Evolutionary conservation across 2,329 filamentous ascomycete genomes (phyloP).

Genomic region (Capronia americana): DNA sequence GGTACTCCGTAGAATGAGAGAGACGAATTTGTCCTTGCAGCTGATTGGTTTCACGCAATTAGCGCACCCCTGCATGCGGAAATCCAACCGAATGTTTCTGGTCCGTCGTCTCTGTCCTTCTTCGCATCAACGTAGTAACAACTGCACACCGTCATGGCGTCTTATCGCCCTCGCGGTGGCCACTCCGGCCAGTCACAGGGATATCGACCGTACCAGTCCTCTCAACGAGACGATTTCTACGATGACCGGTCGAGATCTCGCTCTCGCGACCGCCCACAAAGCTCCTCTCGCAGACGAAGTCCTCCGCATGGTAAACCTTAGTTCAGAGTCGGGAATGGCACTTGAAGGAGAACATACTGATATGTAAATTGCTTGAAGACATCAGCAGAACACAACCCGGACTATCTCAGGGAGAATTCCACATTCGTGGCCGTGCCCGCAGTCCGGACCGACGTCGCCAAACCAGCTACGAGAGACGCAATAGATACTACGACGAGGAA

Average conservation of each 20-base stretch:
- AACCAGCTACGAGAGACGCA: constrained; percentile 42
- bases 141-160: constrained; percentile 33
- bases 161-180: constrained; percentile 34
- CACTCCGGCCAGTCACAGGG: constrained; percentile 21
- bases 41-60: background rate
- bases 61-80: background rate
- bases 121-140: background rate
- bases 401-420: constrained; percentile 47
- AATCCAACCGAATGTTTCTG: background rate
- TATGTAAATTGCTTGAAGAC: constrained; percentile 47
- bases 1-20: background rate
- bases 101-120: background rate
- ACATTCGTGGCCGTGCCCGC: constrained; percentile 42
- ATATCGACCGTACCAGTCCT: constrained; percentile 29
- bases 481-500: constrained; percentile 20
- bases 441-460: constrained; percentile 44
- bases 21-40: background rate
- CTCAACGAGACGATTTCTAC: constrained; percentile 55
- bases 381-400: constrained; percentile 46
- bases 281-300: constrained; percentile 52
- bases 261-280: constrained; percentile 48
- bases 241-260: constrained; percentile 51
- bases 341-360: constrained; percentile 48
- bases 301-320: constrained; percentile 54
- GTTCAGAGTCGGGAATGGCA: constrained; percentile 33